phyloP scores from a whole-genome alignment of 139 green algal genomes.

The Micractinium sp. region DNA sequence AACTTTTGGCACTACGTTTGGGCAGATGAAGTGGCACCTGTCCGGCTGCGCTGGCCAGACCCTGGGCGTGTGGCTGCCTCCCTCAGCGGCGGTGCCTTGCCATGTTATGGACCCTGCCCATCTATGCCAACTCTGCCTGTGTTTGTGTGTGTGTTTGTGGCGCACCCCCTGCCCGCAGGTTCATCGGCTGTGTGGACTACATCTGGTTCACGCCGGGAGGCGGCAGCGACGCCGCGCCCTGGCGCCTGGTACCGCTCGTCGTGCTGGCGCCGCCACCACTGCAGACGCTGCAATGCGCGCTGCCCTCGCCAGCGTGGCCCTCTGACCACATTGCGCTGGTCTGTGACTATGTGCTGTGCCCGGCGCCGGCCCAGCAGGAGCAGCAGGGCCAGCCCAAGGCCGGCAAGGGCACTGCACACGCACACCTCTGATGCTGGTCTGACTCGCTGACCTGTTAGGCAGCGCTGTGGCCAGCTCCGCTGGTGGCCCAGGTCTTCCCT shows the following conservation, averaged over 20 bases:
- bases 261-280: conserved; percentile 65
- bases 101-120: not conserved
- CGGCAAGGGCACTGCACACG: not conserved
- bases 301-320: conserved; percentile 56
- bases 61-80: no score
- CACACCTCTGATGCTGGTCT: not conserved
- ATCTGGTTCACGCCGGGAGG: conserved; percentile 62
- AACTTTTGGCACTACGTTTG: no score
- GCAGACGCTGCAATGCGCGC: conserved; percentile 57
- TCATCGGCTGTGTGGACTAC: conserved; percentile 83
- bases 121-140: not conserved
- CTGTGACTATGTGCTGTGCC: conserved; percentile 52
- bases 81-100: not conserved
- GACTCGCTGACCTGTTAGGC: no score
- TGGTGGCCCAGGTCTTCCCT: no score
- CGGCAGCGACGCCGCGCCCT: conserved; percentile 1
- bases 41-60: not conserved
- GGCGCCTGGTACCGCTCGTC: conserved; percentile 51
- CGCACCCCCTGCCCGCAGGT: conserved; percentile 16
- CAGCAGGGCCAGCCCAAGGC: not conserved
- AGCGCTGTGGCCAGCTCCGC: not conserved
- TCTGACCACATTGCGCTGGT: conserved; percentile 72
- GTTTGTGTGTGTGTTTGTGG: not conserved
- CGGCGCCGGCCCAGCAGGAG: not conserved
- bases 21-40: not conserved